A percentile compares a stretch with the other conserved stretches of the same genome.
Conservation (phyloP, 225 moss, liverwort and hornwort genomes). For the Asterella californica region DNA sequence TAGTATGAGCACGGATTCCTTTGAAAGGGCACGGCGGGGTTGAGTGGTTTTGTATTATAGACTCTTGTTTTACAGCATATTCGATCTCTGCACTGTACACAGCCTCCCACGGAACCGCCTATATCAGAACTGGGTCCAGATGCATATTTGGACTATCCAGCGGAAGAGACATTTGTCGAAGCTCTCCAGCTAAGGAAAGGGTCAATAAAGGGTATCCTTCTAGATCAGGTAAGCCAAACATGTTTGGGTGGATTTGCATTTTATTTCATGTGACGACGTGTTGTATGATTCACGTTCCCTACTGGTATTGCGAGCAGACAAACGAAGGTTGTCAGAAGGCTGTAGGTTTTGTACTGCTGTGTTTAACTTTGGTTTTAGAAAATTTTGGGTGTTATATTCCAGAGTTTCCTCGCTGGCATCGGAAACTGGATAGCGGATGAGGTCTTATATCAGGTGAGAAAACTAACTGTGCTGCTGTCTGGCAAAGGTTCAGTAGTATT, state of each 20-base stretch:
- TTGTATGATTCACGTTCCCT: not conserved
- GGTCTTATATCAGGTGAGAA: constrained; percentile 63
- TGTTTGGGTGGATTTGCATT: not conserved
- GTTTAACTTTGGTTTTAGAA: not conserved
- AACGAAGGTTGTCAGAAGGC: not conserved
- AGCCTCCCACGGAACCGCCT: constrained; percentile 54
- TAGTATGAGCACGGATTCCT: not conserved
- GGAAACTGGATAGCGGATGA: constrained; percentile 87
- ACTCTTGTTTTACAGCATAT: not conserved
- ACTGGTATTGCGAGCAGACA: not conserved
- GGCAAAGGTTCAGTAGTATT: not conserved
- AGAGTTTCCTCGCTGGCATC: constrained; percentile 63
- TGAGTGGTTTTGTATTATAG: not conserved
- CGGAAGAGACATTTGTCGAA: constrained; percentile 33
- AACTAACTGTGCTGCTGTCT: not conserved
- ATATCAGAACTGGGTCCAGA: constrained; percentile 62
- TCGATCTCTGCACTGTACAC: constrained; percentile 19
- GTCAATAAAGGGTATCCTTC: constrained; percentile 58
- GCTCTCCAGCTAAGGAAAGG: constrained; percentile 43
- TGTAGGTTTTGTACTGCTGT: not conserved
- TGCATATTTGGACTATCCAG: constrained; percentile 55
- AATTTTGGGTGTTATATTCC: constrained; percentile 26
- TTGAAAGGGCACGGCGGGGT: not conserved
- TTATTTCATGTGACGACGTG: not conserved
- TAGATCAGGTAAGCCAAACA: constrained; percentile 57